Evolutionary conservation across 2,329 filamentous ascomycete genomes (phyloP), one percentile per base, ranked within the genome.

Genomic region (Coniella lustricola): DNA sequence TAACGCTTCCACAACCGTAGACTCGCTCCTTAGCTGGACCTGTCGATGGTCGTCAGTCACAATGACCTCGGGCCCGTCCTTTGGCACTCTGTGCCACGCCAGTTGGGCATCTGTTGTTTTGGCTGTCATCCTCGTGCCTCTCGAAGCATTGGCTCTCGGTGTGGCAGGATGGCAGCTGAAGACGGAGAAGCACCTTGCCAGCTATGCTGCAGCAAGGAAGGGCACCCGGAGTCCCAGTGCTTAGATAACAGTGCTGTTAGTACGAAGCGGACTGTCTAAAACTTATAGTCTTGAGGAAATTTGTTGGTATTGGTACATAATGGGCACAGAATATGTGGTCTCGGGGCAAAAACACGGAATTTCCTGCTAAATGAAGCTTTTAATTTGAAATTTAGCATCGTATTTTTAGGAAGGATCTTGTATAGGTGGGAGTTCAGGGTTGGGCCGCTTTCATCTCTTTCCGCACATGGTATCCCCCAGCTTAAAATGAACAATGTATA

Each of bases 11-110:
- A 64, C 63, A 13, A 68, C 67, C 8, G 65, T 67, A 50, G 76
- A 80, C 59, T 79, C 76, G 7, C 63, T 83, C 10, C 69, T 81
- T 58, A 80, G 76, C 62, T 84, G 80, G 80, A 76, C 72, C 35
- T 84, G 80, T 62, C 76, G 77, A 54, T 84, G 80, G 79, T 63
- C 65, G 8, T 57, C 67, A 18, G 65, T 81, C n/a, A 61, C 64
- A 51, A 81, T 82, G 76, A 56, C 58, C 14, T 59, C 65, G 32
- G 63, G 71, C 53, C 79, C 81, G 25, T 67, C 77, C 57, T 84
- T 80, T 58, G 71, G 68, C 14, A 72, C 71, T 0, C 63, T 84
- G 43, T 84, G 80, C 63, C 68, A 64, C 51, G 72, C 82, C 64
- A 79, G 71, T 63, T 69, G 71, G 57, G 74, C 72, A 4, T 74